Evolutionary conservation across 1,139 yeast genomes (phyloP), one percentile per base, ranked within the genome.

Genomic region (Pneumocystis sp.): DNA sequence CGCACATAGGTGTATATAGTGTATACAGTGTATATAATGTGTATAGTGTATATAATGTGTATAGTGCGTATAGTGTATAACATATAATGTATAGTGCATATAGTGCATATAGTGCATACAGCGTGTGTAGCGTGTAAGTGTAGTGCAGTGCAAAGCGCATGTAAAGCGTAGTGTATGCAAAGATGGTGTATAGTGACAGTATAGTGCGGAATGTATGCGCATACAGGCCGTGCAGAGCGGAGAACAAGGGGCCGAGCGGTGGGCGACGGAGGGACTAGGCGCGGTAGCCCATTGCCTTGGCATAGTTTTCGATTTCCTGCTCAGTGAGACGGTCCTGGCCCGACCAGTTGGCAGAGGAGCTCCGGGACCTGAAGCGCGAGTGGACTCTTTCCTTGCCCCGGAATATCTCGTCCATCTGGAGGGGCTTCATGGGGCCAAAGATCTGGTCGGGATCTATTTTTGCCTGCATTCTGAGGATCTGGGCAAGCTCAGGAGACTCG

Each of bases 401-500:
- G 72, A 89, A 87, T 25, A 89, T 83, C 68, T 85, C 89, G 63
- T 83, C 86, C 73, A 88, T 82, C 62, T 84, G 82, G 66, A 88
- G 76, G 3, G 84, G 83, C 0, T 88, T 86, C 35, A 87, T 81
- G 17, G 88, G 87, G 0, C 96, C 96, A 78, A 91, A 90, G 0
- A 90, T 82, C 3, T 80, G 73, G 65, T 81, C 83, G 0, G 96
- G 96, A 72, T 90, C 86, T 66, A 86, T 76, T 25, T 76, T 74
- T 68, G 82, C 83, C 73, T 88, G 96, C 63, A 79, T 76, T 61
- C 80, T 74, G 61, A 89, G 77, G 57, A 81, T 76, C 65, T 76
- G 76, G 59, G 81, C 80, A 62, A 86, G 77, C 67, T 81, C 84
- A 1, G 89, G 87, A 0, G 89, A 80, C 66, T 81, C 80, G 0